A percentile compares a stretch with the other conserved stretches of the same genome.
Evolutionary conservation across 2,329 filamentous ascomycete species (phyloP).

Genomic region (Apiospora saccharicola): DNA sequence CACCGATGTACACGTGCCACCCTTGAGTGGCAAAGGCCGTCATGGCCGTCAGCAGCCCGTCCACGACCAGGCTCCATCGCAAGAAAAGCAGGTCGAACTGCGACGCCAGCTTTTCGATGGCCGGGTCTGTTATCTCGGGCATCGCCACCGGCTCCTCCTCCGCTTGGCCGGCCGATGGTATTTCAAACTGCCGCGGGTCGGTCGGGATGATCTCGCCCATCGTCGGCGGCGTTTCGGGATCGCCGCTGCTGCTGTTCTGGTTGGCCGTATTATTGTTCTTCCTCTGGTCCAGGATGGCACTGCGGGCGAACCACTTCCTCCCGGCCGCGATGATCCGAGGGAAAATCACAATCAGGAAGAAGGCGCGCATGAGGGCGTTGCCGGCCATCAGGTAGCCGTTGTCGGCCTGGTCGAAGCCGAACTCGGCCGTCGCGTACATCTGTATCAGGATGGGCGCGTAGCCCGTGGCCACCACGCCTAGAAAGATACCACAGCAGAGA

Average conservation of each 20-base stretch:
- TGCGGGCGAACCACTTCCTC: slow-evolving; percentile 38
- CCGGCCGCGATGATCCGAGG: slow-evolving; percentile 57
- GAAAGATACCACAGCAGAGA: slow-evolving; percentile 70
- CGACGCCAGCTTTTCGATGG: slow-evolving; percentile 53
- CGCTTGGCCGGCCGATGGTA: neutral
- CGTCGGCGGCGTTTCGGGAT: slow-evolving; percentile 15
- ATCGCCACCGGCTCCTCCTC: slow-evolving; percentile 10
- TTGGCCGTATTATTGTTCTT: neutral
- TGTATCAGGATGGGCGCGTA: slow-evolving; percentile 69
- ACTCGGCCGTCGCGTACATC: slow-evolving; percentile 61
- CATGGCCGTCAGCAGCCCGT: slow-evolving; percentile 69
- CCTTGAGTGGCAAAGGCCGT: slow-evolving; percentile 67
- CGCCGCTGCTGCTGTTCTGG: no score
- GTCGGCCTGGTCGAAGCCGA: slow-evolving; percentile 57
- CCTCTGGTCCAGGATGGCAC: neutral
- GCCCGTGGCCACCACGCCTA: slow-evolving; percentile 73
- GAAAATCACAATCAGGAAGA: slow-evolving; percentile 60
- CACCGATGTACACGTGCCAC: slow-evolving; percentile 74
- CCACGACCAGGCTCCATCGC: slow-evolving; percentile 69
- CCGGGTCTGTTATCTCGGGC: slow-evolving; percentile 31
- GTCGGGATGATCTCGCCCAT: neutral
- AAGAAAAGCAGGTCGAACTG: slow-evolving; percentile 74
- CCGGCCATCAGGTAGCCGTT: slow-evolving; percentile 62
- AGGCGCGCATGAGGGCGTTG: slow-evolving; percentile 57
- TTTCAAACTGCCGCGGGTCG: slow-evolving; percentile 11